Base-by-base conservation (phyloP, 441 rosid species). In the Sinapis alba region DNA sequence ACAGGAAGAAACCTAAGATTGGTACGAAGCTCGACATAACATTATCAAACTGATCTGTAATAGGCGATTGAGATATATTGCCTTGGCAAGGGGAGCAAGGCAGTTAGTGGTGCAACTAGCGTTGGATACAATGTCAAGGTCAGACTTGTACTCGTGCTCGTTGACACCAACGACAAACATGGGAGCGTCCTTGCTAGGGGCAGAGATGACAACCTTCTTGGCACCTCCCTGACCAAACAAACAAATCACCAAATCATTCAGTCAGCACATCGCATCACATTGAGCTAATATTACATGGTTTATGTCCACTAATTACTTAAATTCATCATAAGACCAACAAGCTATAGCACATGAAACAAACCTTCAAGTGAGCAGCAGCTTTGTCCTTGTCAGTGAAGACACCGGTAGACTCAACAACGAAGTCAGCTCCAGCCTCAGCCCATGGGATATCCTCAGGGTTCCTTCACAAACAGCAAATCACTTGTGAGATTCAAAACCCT, bases 301-400 rank as follows among this genome's bases (percentile, higher is more conserved):
- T n/a, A n/a, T n/a, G n/a, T n/a, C n/a, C n/a, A 16, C 24, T 27
- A 27, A 27, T 27, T 27, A 27, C 30, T 30, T 6, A 8, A 50
- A 7, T 28, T 20, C 28, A 10, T 56, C n/a, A n/a, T 28, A 6
- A 32, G 36, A 32, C 9, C 36, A 32, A 32, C 2, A 32, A 32
- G 36, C 36, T 32, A 32, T 3, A 27, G 30, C 30, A 27, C 5
- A 27, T 1, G 30, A 27, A 9, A 56, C 68, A 56, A 23, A 90
- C 92, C 87, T 92, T 92, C 88, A 92, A 83, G 86, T 90, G 97
- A 71, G 96, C 93, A 76, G 96, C 96, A 71, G 91, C 97, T 77
- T 90, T 92, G 32, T 83, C 96, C 87, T 92, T 90, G 88, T 92
- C 96, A 0, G 96, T 92, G 88, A 92, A 92, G 26, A 58, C 62